A percentile compares a stretch with the other conserved stretches of the same genome.
Conservation (phyloP, 495 filamentous ascomycete genomes). For the Lophium mytilinum region DNA sequence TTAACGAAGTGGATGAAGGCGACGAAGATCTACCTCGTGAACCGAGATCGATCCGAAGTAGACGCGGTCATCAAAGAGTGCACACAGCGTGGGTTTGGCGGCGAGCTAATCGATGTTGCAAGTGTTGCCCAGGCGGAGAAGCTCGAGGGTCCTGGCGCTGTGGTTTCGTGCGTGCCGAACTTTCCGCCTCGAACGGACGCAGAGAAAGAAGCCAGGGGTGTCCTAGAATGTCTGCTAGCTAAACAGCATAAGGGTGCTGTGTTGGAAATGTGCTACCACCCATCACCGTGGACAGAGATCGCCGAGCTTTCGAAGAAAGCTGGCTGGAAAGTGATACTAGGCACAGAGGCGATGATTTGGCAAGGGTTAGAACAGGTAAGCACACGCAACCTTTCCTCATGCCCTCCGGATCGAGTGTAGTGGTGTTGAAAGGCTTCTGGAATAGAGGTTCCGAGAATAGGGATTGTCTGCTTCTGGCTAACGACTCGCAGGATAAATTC, state of each 20-base stretch:
- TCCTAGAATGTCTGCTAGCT: constrained; percentile 49
- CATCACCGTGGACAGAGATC: constrained; percentile 57
- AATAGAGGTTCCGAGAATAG: too few species aligned
- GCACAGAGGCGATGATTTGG: constrained; percentile 65
- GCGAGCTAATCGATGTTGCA: constrained; percentile 46
- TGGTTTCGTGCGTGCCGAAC: constrained; percentile 63
- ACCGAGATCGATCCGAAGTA: constrained; percentile 56
- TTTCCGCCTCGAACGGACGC: constrained; percentile 52
- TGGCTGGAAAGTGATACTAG: constrained; percentile 63
- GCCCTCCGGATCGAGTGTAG: not conserved
- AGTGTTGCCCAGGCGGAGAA: constrained; percentile 46
- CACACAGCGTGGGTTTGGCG: constrained; percentile 42
- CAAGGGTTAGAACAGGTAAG: constrained; percentile 60
- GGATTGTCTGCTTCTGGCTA: not conserved
- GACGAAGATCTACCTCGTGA: constrained; percentile 62
- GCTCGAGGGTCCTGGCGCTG: constrained; percentile 50
- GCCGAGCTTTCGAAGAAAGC: constrained; percentile 44
- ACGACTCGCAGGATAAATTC: constrained; percentile 39
- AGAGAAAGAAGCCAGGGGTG: constrained; percentile 48
- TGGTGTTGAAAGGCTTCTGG: not conserved
- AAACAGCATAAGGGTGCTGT: constrained; percentile 52
- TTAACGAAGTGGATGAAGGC: constrained; percentile 56
- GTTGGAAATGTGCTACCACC: constrained; percentile 76
- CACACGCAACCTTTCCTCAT: not conserved
- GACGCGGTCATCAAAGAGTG: constrained; percentile 53